Evolutionary conservation across 768 basidiomycete species (phyloP).

Genomic region (Rhodotorula paludigena): DNA sequence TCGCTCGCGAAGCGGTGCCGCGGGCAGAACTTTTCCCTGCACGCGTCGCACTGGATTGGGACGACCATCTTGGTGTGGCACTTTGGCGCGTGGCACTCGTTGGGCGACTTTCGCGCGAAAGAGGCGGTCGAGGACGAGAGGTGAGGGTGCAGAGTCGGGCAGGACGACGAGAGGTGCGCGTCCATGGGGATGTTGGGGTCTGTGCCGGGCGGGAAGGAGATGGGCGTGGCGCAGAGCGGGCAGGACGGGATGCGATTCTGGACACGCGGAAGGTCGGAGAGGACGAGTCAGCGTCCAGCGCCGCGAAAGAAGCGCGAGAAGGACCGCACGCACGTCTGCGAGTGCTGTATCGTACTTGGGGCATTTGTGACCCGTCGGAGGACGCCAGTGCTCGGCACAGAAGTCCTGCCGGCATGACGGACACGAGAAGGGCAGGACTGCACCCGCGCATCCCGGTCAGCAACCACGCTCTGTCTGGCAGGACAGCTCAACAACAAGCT

Average conservation of each 20-base stretch:
- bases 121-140: background rate
- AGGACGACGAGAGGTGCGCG: constrained; percentile 24
- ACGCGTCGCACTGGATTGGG: constrained; percentile 27
- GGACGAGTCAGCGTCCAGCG: too few relatives aligned
- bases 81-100: constrained; percentile 20
- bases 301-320: too few relatives aligned
- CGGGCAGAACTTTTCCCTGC: constrained; percentile 21
- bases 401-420: constrained; percentile 22
- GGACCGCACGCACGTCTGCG: constrained; percentile 12
- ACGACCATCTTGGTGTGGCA: constrained; percentile 37
- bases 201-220: constrained; percentile 17
- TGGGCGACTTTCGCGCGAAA: background rate
- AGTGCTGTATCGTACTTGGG: constrained; percentile 7
- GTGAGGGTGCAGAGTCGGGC: constrained; percentile 25
- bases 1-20: constrained; percentile 28
- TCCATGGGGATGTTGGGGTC: constrained; percentile 39
- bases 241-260: constrained; percentile 39
- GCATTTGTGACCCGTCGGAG: constrained; percentile 12
- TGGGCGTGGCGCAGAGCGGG: constrained; percentile 31
- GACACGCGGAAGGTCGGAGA: too few relatives aligned
- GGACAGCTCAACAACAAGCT: background rate
- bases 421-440: constrained; percentile 38
- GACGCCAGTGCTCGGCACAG: constrained; percentile 32
- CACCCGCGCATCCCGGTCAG: background rate
- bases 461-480: background rate